Evolutionary conservation across 306 rosid species (phyloP).

Genomic region (Nissolia schottii): DNA sequence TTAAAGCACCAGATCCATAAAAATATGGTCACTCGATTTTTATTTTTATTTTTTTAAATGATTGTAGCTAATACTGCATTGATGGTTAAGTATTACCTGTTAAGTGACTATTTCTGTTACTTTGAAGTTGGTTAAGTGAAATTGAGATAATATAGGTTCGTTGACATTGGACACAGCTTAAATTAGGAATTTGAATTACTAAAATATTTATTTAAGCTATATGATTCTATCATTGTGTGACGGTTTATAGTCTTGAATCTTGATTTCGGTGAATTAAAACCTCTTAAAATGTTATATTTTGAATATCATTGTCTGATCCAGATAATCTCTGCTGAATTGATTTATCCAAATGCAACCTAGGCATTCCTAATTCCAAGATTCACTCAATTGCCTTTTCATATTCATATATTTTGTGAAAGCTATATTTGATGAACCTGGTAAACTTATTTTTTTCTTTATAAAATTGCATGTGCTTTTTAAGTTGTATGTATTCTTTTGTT

Average conservation of each 20-base stretch:
- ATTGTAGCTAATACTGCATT: not conserved
- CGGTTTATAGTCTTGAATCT: not conserved
- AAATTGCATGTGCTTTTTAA: slow-evolving; percentile 2
- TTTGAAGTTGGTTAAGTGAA: not conserved
- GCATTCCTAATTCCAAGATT: not conserved
- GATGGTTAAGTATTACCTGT: not conserved
- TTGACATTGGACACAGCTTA: not conserved
- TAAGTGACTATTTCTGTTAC: not conserved
- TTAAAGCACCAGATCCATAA: not conserved
- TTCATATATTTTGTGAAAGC: not conserved
- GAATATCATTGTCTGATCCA: not conserved
- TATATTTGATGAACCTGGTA: not conserved
- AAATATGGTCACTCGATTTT: not conserved
- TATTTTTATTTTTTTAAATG: no score
- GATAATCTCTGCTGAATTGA: not conserved
- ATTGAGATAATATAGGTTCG: not conserved
- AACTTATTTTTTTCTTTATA: not conserved
- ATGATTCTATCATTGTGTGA: not conserved
- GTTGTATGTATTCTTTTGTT: slow-evolving; percentile 14
- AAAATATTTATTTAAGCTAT: not conserved
- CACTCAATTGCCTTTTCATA: not conserved
- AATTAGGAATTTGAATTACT: not conserved
- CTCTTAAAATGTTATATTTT: not conserved
- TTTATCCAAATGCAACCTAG: not conserved
- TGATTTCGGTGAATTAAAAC: not conserved